These are phyloP conservation scores for Salix koriyanagi DNA, from an alignment of 345 rosid genomes.

Conservation along the genomic window DNA sequence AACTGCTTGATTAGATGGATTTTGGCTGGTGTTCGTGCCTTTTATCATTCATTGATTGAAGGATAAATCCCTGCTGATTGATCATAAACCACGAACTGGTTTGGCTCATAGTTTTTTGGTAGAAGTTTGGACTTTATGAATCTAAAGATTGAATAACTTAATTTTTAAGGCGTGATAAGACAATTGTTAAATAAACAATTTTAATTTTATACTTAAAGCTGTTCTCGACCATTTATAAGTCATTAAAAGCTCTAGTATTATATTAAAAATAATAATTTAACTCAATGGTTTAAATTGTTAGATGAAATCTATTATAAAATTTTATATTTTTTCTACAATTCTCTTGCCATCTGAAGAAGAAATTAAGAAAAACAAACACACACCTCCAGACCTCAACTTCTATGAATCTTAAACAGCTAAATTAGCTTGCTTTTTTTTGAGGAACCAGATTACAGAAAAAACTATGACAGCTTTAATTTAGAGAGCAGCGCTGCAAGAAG, in stretches of 20 bases:
- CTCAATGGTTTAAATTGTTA: too few species aligned
- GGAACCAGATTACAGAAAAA: background rate
- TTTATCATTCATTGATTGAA: background rate
- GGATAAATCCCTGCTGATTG: background rate
- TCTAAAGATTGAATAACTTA: background rate
- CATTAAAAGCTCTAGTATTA: too few species aligned
- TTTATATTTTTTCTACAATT: too few species aligned
- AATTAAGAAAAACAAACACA: background rate
- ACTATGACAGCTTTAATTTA: too few species aligned
- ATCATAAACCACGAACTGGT: background rate
- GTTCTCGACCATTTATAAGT: too few species aligned
- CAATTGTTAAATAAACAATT: too few species aligned
- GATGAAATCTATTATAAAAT: too few species aligned
- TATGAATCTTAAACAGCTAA: background rate
- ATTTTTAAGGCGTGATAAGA: background rate
- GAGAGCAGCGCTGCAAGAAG: background rate
- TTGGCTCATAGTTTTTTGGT: background rate
- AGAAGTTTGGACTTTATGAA: background rate
- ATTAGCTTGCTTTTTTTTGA: too few species aligned
- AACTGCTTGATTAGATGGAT: background rate
- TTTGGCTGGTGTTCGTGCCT: background rate
- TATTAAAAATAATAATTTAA: too few species aligned
- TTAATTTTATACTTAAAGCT: too few species aligned
- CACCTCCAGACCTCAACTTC: background rate
- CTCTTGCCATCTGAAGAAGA: too few species aligned